A percentile compares a stretch with the other conserved stretches of the same genome.
phyloP scores from a whole-genome alignment of 371 early-diverging fungal genomes.

The Mucor indicus region DNA sequence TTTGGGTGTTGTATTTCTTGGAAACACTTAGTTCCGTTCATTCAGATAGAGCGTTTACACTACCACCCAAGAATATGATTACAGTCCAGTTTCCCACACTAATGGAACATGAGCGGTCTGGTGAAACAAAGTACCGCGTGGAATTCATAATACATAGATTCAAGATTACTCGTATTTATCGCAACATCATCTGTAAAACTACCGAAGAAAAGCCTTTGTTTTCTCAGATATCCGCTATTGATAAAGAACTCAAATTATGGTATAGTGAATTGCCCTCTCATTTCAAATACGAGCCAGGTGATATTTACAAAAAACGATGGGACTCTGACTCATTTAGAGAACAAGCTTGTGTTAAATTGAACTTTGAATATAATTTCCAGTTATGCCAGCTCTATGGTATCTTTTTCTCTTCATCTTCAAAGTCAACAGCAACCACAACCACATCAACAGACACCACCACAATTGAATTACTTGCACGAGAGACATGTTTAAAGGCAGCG shows the following conservation, averaged over 20 bases:
- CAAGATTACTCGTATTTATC: conserved; percentile 40
- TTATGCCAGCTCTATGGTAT: conserved; percentile 41
- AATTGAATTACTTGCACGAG: conserved; percentile 27
- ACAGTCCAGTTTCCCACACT: conserved; percentile 22
- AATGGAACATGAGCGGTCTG: conserved; percentile 23
- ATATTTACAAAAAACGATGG: conserved; percentile 24
- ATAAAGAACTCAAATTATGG: conserved; percentile 41
- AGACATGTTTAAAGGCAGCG: conserved; percentile 32
- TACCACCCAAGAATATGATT: conserved; percentile 28
- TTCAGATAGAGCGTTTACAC: conserved; percentile 40
- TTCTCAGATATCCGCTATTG: conserved; percentile 35
- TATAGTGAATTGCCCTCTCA: conserved; percentile 30
- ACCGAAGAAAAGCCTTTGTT: conserved; percentile 36
- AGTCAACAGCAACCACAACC: not conserved
- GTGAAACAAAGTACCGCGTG: conserved; percentile 29
- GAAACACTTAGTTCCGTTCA: conserved; percentile 42
- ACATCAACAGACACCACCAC: conserved; percentile 13
- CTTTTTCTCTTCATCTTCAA: conserved; percentile 19
- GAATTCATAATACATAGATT: conserved; percentile 44
- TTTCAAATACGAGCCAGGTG: conserved; percentile 27
- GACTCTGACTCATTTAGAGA: conserved; percentile 35
- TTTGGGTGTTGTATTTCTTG: conserved; percentile 38
- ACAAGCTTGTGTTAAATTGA: conserved; percentile 47
- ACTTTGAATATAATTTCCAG: conserved; percentile 49
- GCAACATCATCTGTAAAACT: conserved; percentile 28